These are phyloP conservation scores for Aspergillus funiculosus DNA, from an alignment of 495 filamentous ascomycete genomes.

Conservation along the genomic window DNA sequence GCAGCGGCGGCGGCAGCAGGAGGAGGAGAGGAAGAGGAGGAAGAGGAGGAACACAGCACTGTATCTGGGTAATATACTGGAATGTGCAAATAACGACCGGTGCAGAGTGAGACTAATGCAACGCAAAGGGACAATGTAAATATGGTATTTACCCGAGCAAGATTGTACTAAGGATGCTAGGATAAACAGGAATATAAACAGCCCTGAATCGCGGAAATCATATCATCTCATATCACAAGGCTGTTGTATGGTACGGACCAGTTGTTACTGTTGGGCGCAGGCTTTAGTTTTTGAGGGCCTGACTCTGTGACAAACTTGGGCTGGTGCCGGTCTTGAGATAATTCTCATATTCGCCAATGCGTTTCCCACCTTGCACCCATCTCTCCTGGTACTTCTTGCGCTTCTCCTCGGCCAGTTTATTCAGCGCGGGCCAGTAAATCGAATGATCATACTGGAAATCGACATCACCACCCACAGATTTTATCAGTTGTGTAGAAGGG, in stretches of 20 bases:
- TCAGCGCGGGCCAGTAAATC: slow-evolving; percentile 82
- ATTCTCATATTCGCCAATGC: slow-evolving; percentile 75
- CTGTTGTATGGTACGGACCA: too few species aligned
- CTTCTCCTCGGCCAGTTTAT: slow-evolving; percentile 57
- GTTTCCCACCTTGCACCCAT: slow-evolving; percentile 74
- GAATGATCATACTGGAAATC: slow-evolving; percentile 85
- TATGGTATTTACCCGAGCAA: too few species aligned
- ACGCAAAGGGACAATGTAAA: background rate
- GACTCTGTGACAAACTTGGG: slow-evolving; percentile 30
- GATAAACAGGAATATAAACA: too few species aligned
- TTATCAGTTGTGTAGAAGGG: slow-evolving; percentile 71
- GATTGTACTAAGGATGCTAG: too few species aligned
- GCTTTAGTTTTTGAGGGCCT: background rate
- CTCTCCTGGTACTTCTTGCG: slow-evolving; percentile 53
- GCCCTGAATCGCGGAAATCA: background rate
- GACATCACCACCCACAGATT: slow-evolving; percentile 46
- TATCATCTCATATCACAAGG: background rate
- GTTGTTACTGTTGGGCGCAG: background rate
- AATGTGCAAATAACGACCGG: background rate
- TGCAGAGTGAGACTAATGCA: background rate
- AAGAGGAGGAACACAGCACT: background rate
- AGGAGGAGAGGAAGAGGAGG: background rate
- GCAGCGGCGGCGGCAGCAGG: too few species aligned
- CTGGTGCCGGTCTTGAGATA: slow-evolving; percentile 64
- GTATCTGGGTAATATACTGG: background rate